phyloP scores from a whole-genome alignment of 495 filamentous ascomycete genomes.

The Penicillium maclennaniae region DNA sequence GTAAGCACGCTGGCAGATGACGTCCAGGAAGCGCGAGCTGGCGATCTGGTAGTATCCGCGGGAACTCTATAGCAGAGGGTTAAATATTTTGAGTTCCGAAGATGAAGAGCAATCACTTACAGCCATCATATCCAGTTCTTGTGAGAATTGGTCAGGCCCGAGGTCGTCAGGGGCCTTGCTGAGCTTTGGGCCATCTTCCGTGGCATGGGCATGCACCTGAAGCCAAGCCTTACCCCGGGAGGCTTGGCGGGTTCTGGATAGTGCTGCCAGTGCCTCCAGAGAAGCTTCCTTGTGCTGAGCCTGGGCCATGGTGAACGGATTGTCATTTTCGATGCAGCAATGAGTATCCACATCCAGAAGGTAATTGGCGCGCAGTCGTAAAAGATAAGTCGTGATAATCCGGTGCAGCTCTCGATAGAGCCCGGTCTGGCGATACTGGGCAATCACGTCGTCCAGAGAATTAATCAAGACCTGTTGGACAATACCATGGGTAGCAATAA shows the following conservation, averaged over 20 bases:
- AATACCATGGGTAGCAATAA: conserved; percentile 24
- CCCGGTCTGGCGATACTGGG: conserved; percentile 32
- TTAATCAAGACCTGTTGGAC: conserved; percentile 30
- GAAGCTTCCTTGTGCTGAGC: conserved; percentile 14
- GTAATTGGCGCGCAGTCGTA: conserved; percentile 21
- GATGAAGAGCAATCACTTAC: conserved; percentile 25
- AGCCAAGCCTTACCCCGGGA: conserved; percentile 18
- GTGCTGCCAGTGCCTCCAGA: neutral
- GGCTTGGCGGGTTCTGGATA: conserved; percentile 9
- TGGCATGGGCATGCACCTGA: conserved; percentile 3
- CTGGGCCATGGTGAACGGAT: conserved; percentile 37
- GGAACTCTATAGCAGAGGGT: conserved; percentile 24
- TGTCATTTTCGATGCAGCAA: conserved; percentile 28
- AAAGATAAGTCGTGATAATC: conserved; percentile 29
- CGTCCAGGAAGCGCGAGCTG: conserved; percentile 45
- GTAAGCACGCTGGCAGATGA: conserved; percentile 44
- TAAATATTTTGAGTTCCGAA: neutral
- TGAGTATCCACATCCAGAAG: conserved; percentile 14
- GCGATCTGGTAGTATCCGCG: conserved; percentile 54
- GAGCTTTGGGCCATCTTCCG: conserved; percentile 7
- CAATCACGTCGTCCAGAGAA: conserved; percentile 32
- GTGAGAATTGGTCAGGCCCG: conserved; percentile 37
- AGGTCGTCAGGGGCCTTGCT: conserved; percentile 30
- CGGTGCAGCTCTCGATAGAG: conserved; percentile 29
- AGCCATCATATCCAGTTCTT: conserved; percentile 51